Evolutionary conservation across 371 early-diverging fungal genomes (phyloP).

Genomic region (Chytridiales sp.): DNA sequence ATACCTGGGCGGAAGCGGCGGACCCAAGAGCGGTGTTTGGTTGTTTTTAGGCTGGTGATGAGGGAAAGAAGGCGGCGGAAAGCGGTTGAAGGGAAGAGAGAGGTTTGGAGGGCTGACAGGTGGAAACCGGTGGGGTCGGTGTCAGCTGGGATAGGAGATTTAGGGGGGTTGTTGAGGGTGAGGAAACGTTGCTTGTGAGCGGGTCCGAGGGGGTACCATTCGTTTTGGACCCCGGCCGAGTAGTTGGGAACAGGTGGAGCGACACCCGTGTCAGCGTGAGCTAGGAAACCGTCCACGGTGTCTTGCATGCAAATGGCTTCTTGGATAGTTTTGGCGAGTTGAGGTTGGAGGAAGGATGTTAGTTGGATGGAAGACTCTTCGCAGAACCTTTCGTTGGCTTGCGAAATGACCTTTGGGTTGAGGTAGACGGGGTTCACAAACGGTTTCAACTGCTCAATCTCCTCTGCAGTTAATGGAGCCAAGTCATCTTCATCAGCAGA

Average conservation of each 20-base stretch:
- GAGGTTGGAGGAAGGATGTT: constrained; percentile 55
- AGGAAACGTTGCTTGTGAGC: constrained; percentile 63
- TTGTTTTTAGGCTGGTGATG: constrained; percentile 29
- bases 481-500: constrained; percentile 7
- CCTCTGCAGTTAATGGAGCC: constrained; percentile 20
- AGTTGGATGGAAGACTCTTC: constrained; percentile 71
- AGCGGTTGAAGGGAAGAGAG: constrained; percentile 27
- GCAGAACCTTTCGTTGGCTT: constrained; percentile 60
- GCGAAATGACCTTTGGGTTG: constrained; percentile 40
- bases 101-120: constrained; percentile 16
- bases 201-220: constrained; percentile 59
- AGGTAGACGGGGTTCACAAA: constrained; percentile 71
- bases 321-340: constrained; percentile 41
- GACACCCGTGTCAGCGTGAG: too few relatives aligned
- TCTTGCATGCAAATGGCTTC: constrained; percentile 39
- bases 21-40: constrained; percentile 20
- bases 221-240: constrained; percentile 52
- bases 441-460: constrained; percentile 43
- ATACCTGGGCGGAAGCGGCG: constrained; percentile 70
- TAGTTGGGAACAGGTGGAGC: constrained; percentile 47
- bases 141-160: not conserved
- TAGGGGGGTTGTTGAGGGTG: constrained; percentile 32
- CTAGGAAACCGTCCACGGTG: constrained; percentile 30
- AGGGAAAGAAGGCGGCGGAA: constrained; percentile 28
- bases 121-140: constrained; percentile 6